phyloP scores from a whole-genome alignment of 2,329 filamentous ascomycete species.

The Botrytis fabae region DNA sequence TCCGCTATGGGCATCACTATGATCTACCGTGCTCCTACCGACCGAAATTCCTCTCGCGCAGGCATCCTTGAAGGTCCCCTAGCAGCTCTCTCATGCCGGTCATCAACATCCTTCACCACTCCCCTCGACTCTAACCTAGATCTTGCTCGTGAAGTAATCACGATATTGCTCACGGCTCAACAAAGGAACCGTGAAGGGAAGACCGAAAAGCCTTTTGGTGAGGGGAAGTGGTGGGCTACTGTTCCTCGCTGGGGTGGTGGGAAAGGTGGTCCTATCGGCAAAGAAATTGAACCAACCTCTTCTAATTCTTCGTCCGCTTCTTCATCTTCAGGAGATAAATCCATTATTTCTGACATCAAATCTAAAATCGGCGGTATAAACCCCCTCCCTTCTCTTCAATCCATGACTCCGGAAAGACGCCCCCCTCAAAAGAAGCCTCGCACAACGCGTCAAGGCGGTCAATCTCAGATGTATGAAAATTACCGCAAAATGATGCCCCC shows the following conservation, averaged over 20 bases:
- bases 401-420: neutral
- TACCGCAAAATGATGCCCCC: slow-evolving; percentile 64
- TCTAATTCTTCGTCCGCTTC: slow-evolving; percentile 12
- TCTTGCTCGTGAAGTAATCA: slow-evolving; percentile 60
- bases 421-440: slow-evolving; percentile 26
- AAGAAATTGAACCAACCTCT: slow-evolving; percentile 44
- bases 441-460: slow-evolving; percentile 35
- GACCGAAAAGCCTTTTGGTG: slow-evolving; percentile 56
- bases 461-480: slow-evolving; percentile 60
- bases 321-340: neutral
- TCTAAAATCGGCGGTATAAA: slow-evolving; percentile 30
- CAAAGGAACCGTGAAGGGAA: slow-evolving; percentile 60
- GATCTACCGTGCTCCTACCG: slow-evolving; percentile 58
- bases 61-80: slow-evolving; percentile 63
- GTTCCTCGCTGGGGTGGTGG: slow-evolving; percentile 64
- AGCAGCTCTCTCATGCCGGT: slow-evolving; percentile 59
- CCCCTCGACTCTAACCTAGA: slow-evolving; percentile 62
- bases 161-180: slow-evolving; percentile 62
- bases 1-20: slow-evolving; percentile 57
- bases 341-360: slow-evolving; percentile 24
- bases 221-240: slow-evolving; percentile 62
- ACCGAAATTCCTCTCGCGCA: slow-evolving; percentile 59
- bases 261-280: slow-evolving; percentile 61
- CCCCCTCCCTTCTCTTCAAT: neutral
- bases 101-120: slow-evolving; percentile 53